Conservation (phyloP, 495 filamentous ascomycete genomes). For the Penicillium crystallinum region DNA sequence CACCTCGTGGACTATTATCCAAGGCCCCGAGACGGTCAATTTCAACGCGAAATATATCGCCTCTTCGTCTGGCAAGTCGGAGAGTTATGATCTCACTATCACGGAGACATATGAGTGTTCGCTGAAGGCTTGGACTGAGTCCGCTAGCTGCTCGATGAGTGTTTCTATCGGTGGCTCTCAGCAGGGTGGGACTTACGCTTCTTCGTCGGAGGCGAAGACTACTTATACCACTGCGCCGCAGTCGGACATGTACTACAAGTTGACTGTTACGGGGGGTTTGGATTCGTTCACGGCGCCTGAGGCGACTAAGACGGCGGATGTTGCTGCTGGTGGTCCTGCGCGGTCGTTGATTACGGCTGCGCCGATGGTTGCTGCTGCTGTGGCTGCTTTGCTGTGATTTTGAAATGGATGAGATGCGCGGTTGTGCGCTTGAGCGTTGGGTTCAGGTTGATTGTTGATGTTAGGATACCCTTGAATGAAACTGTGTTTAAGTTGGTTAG, state of each 20-base stretch:
- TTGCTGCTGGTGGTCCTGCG: conserved; percentile 5
- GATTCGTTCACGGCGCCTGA: conserved; percentile 7
- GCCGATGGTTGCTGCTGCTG: conserved; percentile 15
- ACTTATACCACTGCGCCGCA: conserved; percentile 6
- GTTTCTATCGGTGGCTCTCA: background rate
- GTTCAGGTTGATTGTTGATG: too few relatives aligned
- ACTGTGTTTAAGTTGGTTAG: too few relatives aligned
- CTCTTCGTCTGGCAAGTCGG: background rate
- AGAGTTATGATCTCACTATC: conserved; percentile 13
- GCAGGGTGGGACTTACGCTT: background rate
- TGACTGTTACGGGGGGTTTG: conserved; percentile 20
- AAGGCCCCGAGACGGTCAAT: conserved; percentile 17
- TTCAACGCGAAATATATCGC: conserved; percentile 13
- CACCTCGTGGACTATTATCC: conserved; percentile 12
- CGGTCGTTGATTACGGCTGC: conserved; percentile 22
- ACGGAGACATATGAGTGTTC: conserved; percentile 15
- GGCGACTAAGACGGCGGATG: conserved; percentile 13
- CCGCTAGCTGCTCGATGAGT: conserved; percentile 21
- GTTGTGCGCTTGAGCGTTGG: too few relatives aligned
- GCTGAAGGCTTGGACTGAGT: conserved; percentile 12
- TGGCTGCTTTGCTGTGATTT: conserved; percentile 16
- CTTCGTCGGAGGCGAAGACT: conserved; percentile 1
- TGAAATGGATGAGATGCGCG: too few relatives aligned
- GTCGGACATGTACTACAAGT: conserved; percentile 1
- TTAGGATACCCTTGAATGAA: too few relatives aligned